phyloP scores from a whole-genome alignment of 345 rosid genomes.

The Eutrema heterophyllum region DNA sequence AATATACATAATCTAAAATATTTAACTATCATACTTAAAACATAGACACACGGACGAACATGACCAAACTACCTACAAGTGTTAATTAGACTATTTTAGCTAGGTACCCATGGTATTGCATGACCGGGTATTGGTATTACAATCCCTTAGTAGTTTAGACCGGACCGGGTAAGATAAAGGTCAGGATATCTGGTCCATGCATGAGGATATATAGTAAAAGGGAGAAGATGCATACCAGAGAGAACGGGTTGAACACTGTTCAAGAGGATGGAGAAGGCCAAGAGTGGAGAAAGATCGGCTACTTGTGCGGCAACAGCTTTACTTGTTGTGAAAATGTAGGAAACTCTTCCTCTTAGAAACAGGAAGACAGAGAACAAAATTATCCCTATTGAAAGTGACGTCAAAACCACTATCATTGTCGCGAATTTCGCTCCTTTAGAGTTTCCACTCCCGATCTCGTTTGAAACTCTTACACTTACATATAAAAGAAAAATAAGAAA shows the following conservation, averaged over 20 bases:
- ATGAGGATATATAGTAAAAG: neutral
- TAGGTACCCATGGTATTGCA: too few relatives aligned
- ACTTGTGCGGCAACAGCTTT: conserved; percentile 49
- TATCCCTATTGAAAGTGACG: conserved; percentile 53
- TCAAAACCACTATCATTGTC: conserved; percentile 30
- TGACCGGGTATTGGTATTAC: neutral
- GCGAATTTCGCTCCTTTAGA: conserved; percentile 53
- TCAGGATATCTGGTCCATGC: neutral
- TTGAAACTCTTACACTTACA: conserved; percentile 65
- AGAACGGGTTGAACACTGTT: conserved; percentile 82
- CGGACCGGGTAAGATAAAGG: neutral
- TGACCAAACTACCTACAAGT: too few relatives aligned
- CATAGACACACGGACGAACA: neutral
- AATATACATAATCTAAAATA: too few relatives aligned
- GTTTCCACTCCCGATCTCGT: conserved; percentile 75
- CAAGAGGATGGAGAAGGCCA: conserved; percentile 66
- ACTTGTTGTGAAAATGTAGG: conserved; percentile 51
- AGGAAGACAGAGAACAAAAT: conserved; percentile 44
- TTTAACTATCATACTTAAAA: too few relatives aligned
- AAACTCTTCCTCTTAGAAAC: conserved; percentile 42
- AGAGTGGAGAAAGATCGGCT: conserved; percentile 57
- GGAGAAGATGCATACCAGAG: conserved; percentile 40
- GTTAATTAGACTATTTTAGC: too few relatives aligned
- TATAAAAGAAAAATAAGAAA: neutral
- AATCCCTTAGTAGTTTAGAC: neutral